phyloP scores from a whole-genome alignment of 1,284 basidiomycete species.

The Lentinula novae-zelandiae region DNA sequence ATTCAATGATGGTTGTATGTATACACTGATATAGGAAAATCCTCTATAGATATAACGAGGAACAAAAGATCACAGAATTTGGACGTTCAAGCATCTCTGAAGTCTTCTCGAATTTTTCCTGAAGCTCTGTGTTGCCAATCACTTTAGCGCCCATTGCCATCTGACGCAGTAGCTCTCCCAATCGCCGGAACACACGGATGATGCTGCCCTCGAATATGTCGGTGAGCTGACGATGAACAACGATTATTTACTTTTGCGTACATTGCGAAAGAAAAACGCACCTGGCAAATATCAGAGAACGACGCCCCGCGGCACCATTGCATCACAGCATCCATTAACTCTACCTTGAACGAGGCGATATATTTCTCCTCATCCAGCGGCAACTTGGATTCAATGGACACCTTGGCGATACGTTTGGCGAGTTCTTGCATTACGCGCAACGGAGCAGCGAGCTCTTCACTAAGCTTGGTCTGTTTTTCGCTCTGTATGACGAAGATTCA shows the following conservation, averaged over 20 bases:
- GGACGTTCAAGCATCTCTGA: constrained; percentile 81
- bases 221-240: constrained; percentile 58
- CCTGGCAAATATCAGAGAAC: constrained; percentile 96
- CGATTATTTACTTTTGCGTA: neutral
- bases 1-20: too few species aligned
- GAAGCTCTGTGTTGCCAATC: constrained; percentile 91
- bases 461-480: constrained; percentile 82
- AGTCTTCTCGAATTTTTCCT: constrained; percentile 73
- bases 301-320: constrained; percentile 98
- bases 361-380: constrained; percentile 92
- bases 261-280: constrained; percentile 28
- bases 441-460: constrained; percentile 91
- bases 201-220: constrained; percentile 96
- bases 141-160: constrained; percentile 95
- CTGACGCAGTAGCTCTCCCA: constrained; percentile 93
- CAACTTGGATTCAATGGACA: constrained; percentile 91
- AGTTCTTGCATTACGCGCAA: constrained; percentile 94
- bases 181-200: constrained; percentile 89
- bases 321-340: constrained; percentile 96
- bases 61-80: constrained; percentile 93
- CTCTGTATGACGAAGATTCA: constrained; percentile 50
- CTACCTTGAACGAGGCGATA: constrained; percentile 94
- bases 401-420: constrained; percentile 91
- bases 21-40: too few species aligned
- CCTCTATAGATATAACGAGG: constrained; percentile 68